These are phyloP conservation scores for Paecilomyces sp. DNA, from an alignment of 2,329 filamentous ascomycete species.

Conservation along the genomic window DNA sequence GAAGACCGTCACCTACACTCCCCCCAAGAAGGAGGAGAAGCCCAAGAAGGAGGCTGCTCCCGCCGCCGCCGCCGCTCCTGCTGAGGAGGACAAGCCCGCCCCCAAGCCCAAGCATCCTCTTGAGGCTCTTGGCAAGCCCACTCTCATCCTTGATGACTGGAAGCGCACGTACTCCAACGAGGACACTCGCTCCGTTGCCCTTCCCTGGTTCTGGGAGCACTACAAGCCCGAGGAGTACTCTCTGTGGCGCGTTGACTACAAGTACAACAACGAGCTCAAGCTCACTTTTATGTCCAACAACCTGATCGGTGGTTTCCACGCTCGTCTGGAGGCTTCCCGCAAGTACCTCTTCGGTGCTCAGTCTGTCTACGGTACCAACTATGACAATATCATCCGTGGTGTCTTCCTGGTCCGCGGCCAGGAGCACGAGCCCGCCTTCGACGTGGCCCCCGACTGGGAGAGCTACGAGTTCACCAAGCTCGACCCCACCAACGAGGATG, in stretches of 20 bases:
- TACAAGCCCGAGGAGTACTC: conserved; percentile 92
- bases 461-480: conserved; percentile 96
- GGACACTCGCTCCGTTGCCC: conserved; percentile 69
- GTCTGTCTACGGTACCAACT: conserved; percentile 82
- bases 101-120: conserved; percentile 97
- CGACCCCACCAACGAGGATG: conserved; percentile 76
- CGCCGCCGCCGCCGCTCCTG: conserved; percentile 51
- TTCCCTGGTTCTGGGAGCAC: conserved; percentile 99
- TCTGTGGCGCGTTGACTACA: conserved; percentile 90
- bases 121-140: conserved; percentile 71
- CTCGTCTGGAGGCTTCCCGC: conserved; percentile 91
- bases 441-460: conserved; percentile 95
- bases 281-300: conserved; percentile 99
- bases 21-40: conserved; percentile 63
- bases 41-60: conserved; percentile 65
- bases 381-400: conserved; percentile 85
- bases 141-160: conserved; percentile 87
- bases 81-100: conserved; percentile 58
- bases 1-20: conserved; percentile 64
- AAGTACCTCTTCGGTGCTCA: conserved; percentile 94
- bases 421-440: conserved; percentile 77
- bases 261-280: conserved; percentile 98
- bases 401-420: conserved; percentile 93
- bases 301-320: conserved; percentile 95
- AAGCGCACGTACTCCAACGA: conserved; percentile 99